phyloP scores from a whole-genome alignment of 2,329 filamentous ascomycete genomes.

The Albifimbria verrucaria region DNA sequence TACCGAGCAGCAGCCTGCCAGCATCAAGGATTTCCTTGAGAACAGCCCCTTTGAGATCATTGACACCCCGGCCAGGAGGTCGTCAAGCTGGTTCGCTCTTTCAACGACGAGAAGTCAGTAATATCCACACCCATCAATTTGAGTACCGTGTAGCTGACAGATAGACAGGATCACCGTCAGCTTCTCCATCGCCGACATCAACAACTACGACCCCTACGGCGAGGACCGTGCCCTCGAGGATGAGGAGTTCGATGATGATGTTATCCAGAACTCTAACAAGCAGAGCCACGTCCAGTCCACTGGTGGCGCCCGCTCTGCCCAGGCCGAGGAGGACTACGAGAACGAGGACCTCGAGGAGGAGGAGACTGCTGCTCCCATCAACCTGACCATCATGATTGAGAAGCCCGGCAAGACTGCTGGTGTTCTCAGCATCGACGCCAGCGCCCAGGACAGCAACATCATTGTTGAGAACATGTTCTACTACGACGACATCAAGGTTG shows the following conservation, averaged over 20 bases:
- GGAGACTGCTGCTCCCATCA: conserved; percentile 69
- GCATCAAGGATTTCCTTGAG: conserved; percentile 83
- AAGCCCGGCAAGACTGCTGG: conserved; percentile 70
- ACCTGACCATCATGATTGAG: conserved; percentile 83
- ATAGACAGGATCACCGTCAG: conserved; percentile 37
- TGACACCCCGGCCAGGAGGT: conserved; percentile 84
- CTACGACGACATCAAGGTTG: conserved; percentile 74
- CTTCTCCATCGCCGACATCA: conserved; percentile 41
- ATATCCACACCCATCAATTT: background rate
- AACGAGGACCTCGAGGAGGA: conserved; percentile 51
- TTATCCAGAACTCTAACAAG: conserved; percentile 50
- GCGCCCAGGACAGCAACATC: conserved; percentile 81
- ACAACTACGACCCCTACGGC: conserved; percentile 34
- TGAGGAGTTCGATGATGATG: conserved; percentile 35
- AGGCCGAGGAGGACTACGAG: conserved; percentile 40
- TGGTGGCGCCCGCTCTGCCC: conserved; percentile 47
- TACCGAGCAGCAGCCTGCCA: conserved; percentile 67
- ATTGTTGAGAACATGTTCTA: conserved; percentile 89
- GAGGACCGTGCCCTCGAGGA: conserved; percentile 37
- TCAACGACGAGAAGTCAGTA: conserved; percentile 81
- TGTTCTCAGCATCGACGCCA: conserved; percentile 80
- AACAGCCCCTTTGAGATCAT: conserved; percentile 80
- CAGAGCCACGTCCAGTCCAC: conserved; percentile 53
- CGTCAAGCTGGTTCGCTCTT: conserved; percentile 77
- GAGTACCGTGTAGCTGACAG: conserved; percentile 7